These are phyloP conservation scores for Zymoseptoria passerinii DNA, from an alignment of 2,329 filamentous ascomycete species.

Conservation along the genomic window DNA sequence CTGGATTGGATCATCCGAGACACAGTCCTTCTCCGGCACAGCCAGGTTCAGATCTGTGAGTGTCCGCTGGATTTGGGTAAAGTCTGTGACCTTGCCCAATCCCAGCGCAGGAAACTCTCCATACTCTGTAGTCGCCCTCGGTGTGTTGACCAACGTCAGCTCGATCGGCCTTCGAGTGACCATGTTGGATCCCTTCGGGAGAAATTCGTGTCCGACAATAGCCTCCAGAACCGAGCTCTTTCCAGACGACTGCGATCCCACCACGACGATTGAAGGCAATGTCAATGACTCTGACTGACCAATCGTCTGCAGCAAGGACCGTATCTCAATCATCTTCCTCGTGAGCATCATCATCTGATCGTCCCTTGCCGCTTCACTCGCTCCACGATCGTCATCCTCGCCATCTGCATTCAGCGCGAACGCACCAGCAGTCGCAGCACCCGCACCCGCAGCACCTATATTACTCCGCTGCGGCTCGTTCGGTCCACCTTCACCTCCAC, in stretches of 20 bases:
- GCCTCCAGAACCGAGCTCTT: conserved; percentile 97
- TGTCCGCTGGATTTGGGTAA: conserved; percentile 83
- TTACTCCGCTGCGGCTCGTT: conserved; percentile 36
- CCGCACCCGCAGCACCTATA: conserved; percentile 52
- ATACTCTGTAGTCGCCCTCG: conserved; percentile 77
- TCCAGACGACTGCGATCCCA: conserved; percentile 94
- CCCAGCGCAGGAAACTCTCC: conserved; percentile 93
- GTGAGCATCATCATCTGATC: conserved; percentile 99
- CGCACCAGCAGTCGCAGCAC: conserved; percentile 62
- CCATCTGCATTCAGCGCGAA: conserved; percentile 66
- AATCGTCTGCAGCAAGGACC: conserved; percentile 81
- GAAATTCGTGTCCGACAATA: conserved; percentile 93
- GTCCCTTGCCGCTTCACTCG: conserved; percentile 65
- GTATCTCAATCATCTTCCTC: conserved; percentile 99
- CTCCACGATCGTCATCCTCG: conserved; percentile 53
- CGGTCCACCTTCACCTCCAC: conserved; percentile 30
- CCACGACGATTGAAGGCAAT: conserved; percentile 95
- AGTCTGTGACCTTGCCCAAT: conserved; percentile 82
- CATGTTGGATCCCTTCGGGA: conserved; percentile 98
- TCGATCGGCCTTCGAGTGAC: conserved; percentile 94
- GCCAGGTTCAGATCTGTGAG: conserved; percentile 91
- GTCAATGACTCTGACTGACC: conserved; percentile 84
- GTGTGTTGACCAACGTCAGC: conserved; percentile 90
- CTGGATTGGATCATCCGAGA: conserved; percentile 94
- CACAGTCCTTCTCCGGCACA: conserved; percentile 82